Evolutionary conservation across 23 red algal genomes (phyloP).

Genomic region (Pyropia yezoensis): DNA sequence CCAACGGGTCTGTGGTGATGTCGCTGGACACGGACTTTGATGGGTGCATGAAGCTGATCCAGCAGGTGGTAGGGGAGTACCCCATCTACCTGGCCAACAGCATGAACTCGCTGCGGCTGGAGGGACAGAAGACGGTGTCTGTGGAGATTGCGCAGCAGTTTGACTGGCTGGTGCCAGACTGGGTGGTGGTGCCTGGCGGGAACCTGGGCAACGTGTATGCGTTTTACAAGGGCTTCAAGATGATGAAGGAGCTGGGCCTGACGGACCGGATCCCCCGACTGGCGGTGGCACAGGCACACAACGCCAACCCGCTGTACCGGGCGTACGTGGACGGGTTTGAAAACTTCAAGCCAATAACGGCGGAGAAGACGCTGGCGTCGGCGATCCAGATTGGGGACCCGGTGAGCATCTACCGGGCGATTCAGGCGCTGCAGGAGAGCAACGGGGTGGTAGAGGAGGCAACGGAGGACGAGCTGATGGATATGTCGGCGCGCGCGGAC

Average conservation of each 20-base stretch:
- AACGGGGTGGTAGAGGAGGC: conserved; percentile 93
- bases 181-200: conserved; percentile 91
- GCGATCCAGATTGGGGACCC: conserved; percentile 99
- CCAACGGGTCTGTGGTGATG: conserved; percentile 88
- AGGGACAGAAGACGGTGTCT: conserved; percentile 97
- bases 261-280: conserved; percentile 83
- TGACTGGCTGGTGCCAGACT: conserved; percentile 99
- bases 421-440: conserved; percentile 72
- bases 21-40: conserved; percentile 99
- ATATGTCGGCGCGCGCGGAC: conserved; percentile 79
- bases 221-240: conserved; percentile 98
- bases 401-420: conserved; percentile 85
- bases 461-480: conserved; percentile 97
- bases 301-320: conserved; percentile 94
- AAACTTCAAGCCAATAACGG: conserved; percentile 60
- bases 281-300: conserved; percentile 87
- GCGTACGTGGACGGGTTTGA: conserved; percentile 60
- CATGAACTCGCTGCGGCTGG: conserved; percentile 95
- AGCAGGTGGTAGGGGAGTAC: conserved; percentile 87
- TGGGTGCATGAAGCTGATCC: conserved; percentile 99
- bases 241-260: conserved; percentile 93
- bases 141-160: conserved; percentile 99
- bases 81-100: conserved; percentile 99
- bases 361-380: conserved; percentile 76
- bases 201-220: conserved; percentile 99